Conservation (phyloP, 495 filamentous ascomycete species). For the Hypomontagnella monticulosa region DNA sequence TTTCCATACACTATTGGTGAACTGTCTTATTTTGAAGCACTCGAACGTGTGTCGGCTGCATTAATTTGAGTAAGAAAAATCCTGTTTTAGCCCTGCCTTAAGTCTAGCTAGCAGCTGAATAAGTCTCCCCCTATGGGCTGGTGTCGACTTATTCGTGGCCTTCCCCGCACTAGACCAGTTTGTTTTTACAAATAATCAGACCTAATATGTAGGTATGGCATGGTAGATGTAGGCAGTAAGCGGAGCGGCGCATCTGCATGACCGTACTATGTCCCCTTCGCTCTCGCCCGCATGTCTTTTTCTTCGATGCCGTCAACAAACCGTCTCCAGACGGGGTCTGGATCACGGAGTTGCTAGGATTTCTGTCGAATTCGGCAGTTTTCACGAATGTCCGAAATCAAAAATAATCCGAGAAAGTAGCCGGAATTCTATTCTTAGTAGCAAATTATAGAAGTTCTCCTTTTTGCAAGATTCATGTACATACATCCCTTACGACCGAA, state of each 20-base stretch:
- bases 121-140: slow-evolving; percentile 21
- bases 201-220: neutral
- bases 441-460: slow-evolving; percentile 28
- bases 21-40: slow-evolving; percentile 14
- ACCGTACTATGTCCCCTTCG: neutral
- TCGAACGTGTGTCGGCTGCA: slow-evolving; percentile 15
- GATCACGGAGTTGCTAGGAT: neutral
- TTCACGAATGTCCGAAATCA: slow-evolving; percentile 4
- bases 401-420: slow-evolving; percentile 1
- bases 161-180: slow-evolving; percentile 31
- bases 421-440: slow-evolving; percentile 33
- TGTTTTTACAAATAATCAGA: slow-evolving; percentile 15
- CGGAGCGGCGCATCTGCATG: slow-evolving; percentile 15
- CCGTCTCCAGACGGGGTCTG: neutral
- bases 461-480: slow-evolving; percentile 17
- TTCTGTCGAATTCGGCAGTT: slow-evolving; percentile 9
- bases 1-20: slow-evolving; percentile 16
- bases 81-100: slow-evolving; percentile 26
- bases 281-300: neutral
- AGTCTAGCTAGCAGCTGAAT: slow-evolving; percentile 35
- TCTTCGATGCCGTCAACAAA: neutral
- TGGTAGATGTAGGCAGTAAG: slow-evolving; percentile 12
- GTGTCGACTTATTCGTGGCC: slow-evolving; percentile 17
- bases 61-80: slow-evolving; percentile 21
- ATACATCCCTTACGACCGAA: slow-evolving; percentile 12